These are phyloP conservation scores for Lasiodiplodia gonubiensis DNA, from an alignment of 2,329 filamentous ascomycete genomes.

Conservation along the genomic window DNA sequence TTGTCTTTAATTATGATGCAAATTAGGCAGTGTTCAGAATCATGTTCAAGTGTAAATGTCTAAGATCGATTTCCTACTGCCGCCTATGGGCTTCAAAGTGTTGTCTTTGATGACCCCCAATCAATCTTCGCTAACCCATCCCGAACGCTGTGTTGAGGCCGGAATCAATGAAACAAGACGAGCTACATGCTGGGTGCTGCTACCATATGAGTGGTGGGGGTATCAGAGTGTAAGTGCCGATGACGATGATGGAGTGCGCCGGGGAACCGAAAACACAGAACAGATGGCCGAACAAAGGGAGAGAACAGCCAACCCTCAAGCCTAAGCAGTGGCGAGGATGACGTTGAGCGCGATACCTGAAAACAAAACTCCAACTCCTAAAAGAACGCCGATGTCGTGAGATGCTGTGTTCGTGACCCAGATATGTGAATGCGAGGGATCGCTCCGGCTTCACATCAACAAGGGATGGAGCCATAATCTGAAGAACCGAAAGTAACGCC, in stretches of 20 bases:
- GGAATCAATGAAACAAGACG: conserved; percentile 27
- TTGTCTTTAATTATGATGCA: background rate
- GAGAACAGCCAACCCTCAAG: conserved; percentile 3
- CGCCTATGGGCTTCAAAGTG: conserved; percentile 19
- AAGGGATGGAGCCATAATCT: conserved; percentile 17
- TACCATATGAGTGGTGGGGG: conserved; percentile 26
- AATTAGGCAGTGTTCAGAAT: background rate
- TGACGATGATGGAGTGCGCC: conserved; percentile 25
- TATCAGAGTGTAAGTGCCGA: conserved; percentile 28
- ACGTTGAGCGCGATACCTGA: conserved; percentile 12
- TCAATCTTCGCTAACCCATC: conserved; percentile 25
- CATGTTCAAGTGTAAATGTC: background rate
- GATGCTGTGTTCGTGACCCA: conserved; percentile 26
- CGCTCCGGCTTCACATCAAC: conserved; percentile 21
- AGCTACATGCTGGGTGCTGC: conserved; percentile 26
- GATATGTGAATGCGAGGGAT: conserved; percentile 21
- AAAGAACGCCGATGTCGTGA: conserved; percentile 27
- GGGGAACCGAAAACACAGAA: conserved; percentile 14
- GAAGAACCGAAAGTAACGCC: conserved; percentile 25
- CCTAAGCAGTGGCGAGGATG: background rate
- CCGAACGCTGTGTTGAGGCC: conserved; percentile 23
- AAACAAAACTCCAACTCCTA: conserved; percentile 5
- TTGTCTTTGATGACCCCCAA: conserved; percentile 20
- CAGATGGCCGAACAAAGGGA: conserved; percentile 17
- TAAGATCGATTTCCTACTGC: conserved; percentile 22